Percentiles rank a stretch among this genome's conserved stretches.
Evolutionary conservation across 768 basidiomycete genomes (phyloP).

Genomic region (Trametes sanguinea): DNA sequence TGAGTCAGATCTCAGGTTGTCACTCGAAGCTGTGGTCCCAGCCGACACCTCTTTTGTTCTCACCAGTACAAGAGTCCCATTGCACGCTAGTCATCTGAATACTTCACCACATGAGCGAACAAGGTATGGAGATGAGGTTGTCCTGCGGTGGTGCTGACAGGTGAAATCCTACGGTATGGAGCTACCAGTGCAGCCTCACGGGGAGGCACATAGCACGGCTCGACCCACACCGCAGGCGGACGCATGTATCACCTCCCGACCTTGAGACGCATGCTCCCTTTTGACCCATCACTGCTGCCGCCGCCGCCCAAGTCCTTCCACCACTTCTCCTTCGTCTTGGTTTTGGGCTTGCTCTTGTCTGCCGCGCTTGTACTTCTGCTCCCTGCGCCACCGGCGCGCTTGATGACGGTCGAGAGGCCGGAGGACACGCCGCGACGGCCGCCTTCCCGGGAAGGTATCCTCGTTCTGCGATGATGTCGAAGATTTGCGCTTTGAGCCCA

Average conservation of each 20-base stretch:
- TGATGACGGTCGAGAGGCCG: conserved; percentile 55
- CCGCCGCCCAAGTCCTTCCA: conserved; percentile 26
- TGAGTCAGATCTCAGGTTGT: too few species aligned
- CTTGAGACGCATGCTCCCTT: conserved; percentile 4
- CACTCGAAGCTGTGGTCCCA: too few species aligned
- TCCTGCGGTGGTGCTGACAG: too few species aligned
- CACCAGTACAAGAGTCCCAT: too few species aligned
- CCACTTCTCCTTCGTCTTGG: conserved; percentile 22
- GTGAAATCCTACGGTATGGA: too few species aligned
- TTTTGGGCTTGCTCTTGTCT: not conserved
- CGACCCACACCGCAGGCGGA: too few species aligned
- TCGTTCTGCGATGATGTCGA: not conserved
- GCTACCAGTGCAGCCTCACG: too few species aligned
- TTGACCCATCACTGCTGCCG: not conserved
- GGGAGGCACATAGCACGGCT: too few species aligned
- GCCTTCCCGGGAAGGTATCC: conserved; percentile 44
- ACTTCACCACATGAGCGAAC: too few species aligned
- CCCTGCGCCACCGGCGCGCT: conserved; percentile 21
- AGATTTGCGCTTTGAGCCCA: not conserved
- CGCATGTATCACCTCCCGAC: not conserved
- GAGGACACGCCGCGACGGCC: conserved; percentile 68
- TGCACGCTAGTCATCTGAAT: too few species aligned
- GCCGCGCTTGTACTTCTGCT: not conserved
- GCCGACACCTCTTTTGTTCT: too few species aligned
- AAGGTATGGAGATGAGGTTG: too few species aligned